Conservation (phyloP, 352 stramenopile species). For the Phytophthora colocasiae region DNA sequence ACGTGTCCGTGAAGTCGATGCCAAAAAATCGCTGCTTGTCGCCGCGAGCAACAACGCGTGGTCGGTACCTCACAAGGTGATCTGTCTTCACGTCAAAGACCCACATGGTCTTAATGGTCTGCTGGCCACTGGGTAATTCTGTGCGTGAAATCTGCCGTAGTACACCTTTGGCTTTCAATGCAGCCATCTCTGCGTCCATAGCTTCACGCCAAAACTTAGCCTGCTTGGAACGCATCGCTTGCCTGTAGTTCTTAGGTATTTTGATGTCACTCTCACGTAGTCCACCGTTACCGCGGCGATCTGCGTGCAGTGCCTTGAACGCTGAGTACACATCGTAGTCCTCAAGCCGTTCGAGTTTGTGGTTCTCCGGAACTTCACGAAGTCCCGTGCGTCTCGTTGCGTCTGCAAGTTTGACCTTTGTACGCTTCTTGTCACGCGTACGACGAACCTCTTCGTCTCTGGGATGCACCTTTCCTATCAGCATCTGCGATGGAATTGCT, state of each 20-base stretch:
- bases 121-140: no score
- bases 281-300: background rate
- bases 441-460: background rate
- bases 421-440: background rate
- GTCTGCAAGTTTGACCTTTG: background rate
- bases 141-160: no score
- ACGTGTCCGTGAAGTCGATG: conserved; percentile 2
- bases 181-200: no score
- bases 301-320: background rate
- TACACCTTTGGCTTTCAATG: no score
- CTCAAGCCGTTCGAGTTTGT: background rate
- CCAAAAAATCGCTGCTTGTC: background rate
- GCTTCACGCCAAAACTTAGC: no score
- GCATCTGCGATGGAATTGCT: background rate
- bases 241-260: background rate
- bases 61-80: no score
- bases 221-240: background rate
- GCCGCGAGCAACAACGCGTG: background rate
- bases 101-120: no score
- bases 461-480: background rate
- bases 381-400: background rate
- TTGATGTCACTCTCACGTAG: background rate
- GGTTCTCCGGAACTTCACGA: background rate
- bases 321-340: conserved; percentile 2
- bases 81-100: no score